Evolutionary conservation across 2,329 filamentous ascomycete genomes (phyloP), one percentile per base, ranked within the genome.

Genomic region (Lasiodiplodia citricola): DNA sequence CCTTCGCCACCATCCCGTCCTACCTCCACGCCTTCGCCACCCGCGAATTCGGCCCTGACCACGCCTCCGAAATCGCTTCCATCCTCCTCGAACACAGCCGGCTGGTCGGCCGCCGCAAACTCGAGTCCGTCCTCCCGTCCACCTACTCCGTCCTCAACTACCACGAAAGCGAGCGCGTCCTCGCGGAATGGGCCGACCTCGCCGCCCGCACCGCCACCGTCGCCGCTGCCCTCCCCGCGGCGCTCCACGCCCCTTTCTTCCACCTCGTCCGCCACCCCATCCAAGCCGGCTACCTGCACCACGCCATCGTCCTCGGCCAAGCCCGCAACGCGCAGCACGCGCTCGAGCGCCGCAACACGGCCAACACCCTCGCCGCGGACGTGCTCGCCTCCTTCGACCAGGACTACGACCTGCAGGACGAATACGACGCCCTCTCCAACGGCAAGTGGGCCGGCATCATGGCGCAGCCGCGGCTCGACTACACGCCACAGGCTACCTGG

Each of bases 401-500:
- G 2, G 73, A 74, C 58, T 70, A 68, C 52, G 70, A 72, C 31
- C 67, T 74, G 3, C 64, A 62, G 6, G 66, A 73, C 63, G 70
- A 63, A 2, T 74, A 70, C 41, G 55, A 73, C 25, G 52, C 50
- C 10, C 62, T 73, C 0, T 44, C 71, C 1, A 60, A 52, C n/a
- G 73, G 89, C 4, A 58, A 58, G 6, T 58, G 56, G 56, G 2
- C 21, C 0, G 56, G 56, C n/a, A 58, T 58, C 37, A 28, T 44
- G 37, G 37, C 21, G 2, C 56, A 58, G 21, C 56, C 56, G 13
- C 41, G 44, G 21, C 13, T 0, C 90, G 91, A 77, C 90, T 88
- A 88, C 84, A 81, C 72, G 82, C 87, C 74, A 88, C 91, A 75
- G 83, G 90, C 75, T 85, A 89, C 71, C 88, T 83, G 88, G 89